Percentiles rank a stretch among this genome's conserved stretches.
Evolutionary conservation across 345 rosid genomes (phyloP).

Genomic region (Eucalyptus coolabah): DNA sequence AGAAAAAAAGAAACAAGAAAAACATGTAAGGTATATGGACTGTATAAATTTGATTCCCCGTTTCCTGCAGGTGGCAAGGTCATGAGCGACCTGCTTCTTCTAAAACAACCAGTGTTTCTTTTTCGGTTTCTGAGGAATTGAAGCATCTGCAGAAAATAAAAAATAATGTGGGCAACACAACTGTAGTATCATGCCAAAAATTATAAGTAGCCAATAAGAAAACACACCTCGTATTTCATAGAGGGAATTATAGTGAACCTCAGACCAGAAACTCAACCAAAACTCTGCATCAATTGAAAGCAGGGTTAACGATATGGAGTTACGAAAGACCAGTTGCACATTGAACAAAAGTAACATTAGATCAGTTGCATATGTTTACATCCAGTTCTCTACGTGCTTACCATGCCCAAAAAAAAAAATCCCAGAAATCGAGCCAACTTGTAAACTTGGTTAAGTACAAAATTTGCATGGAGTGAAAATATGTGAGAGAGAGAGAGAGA

Average conservation of each 20-base stretch:
- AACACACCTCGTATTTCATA: constrained; percentile 71
- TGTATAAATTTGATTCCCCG: neutral
- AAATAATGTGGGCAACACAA: neutral
- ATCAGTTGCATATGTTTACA: neutral
- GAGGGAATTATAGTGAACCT: constrained; percentile 95
- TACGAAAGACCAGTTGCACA: neutral
- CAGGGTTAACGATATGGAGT: neutral
- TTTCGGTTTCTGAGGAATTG: constrained; percentile 56
- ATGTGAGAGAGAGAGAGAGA: neutral
- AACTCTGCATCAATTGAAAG: constrained; percentile 45
- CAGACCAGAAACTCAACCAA: constrained; percentile 99
- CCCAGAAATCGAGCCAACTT: neutral
- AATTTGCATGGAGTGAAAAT: neutral
- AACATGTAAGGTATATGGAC: neutral
- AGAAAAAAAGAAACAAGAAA: neutral
- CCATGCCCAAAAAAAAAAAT: neutral
- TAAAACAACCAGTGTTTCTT: constrained; percentile 95
- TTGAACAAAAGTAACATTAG: neutral
- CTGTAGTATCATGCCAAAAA: neutral
- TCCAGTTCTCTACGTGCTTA: neutral
- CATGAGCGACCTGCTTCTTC: neutral
- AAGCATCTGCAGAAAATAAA: constrained; percentile 43
- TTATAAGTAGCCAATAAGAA: neutral
- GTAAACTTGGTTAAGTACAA: neutral
- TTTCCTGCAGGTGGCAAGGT: neutral